Percentiles rank a stretch among this genome's conserved stretches.
Evolutionary conservation across 495 filamentous ascomycete species (phyloP).

Genomic region (Penicillium bovifimosum): DNA sequence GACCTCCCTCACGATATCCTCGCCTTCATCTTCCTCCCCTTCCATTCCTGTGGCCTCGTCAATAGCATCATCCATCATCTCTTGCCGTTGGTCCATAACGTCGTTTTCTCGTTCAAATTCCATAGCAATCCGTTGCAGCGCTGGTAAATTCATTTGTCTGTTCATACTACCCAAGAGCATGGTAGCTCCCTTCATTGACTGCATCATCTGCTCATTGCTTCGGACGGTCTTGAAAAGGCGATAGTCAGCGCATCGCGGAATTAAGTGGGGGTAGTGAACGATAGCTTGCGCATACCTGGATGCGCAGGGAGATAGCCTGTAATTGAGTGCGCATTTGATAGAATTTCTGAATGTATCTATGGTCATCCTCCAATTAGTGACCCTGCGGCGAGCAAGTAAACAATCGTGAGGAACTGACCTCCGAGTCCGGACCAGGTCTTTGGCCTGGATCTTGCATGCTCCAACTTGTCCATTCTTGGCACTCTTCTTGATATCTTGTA

Average conservation of each 20-base stretch:
- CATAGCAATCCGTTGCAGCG: conserved; percentile 94
- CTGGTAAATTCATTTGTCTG: conserved; percentile 91
- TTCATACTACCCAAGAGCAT: conserved; percentile 93
- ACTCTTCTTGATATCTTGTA: conserved; percentile 93
- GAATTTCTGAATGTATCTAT: conserved; percentile 93
- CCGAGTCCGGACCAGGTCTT: conserved; percentile 89
- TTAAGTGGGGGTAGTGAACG: neutral
- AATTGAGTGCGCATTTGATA: conserved; percentile 96
- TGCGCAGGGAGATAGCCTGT: conserved; percentile 88
- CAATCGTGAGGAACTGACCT: conserved; percentile 44
- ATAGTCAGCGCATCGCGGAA: conserved; percentile 1
- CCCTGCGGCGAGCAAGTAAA: neutral
- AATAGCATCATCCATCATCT: conserved; percentile 99
- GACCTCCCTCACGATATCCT: conserved; percentile 94
- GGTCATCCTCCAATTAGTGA: conserved; percentile 1
- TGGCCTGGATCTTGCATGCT: conserved; percentile 94
- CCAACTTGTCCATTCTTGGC: conserved; percentile 97
- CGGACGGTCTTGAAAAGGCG: conserved; percentile 67
- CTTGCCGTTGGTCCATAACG: conserved; percentile 97
- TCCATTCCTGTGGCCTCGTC: conserved; percentile 95
- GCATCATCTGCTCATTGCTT: conserved; percentile 99
- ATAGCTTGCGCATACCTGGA: conserved; percentile 60
- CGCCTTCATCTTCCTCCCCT: conserved; percentile 82
- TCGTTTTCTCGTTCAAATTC: conserved; percentile 99
- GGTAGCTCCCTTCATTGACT: conserved; percentile 97